A percentile compares a stretch with the other conserved stretches of the same genome.
Conservation (phyloP, 257 asterid species). For the Nicotiana otophora region DNA sequence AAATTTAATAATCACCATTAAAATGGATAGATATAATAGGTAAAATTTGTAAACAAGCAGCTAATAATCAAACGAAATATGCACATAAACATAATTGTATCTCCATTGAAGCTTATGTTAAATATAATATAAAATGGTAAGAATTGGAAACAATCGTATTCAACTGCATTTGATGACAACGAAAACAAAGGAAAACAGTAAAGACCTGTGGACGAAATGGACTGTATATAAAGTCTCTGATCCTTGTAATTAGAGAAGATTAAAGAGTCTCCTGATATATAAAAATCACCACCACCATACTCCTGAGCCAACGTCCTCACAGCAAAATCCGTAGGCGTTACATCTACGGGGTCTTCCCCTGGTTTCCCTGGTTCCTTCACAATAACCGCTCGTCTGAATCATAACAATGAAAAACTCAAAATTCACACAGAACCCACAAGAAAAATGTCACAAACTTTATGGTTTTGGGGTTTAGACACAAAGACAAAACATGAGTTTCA, state of each 20-base stretch:
- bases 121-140: neutral
- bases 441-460: neutral
- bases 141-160: neutral
- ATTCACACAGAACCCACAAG: neutral
- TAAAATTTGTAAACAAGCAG: neutral
- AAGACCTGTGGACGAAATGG: constrained; percentile 55
- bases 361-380: constrained; percentile 64
- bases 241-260: constrained; percentile 87
- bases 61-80: neutral
- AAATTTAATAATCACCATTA: neutral
- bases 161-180: neutral
- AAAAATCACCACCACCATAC: constrained; percentile 91
- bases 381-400: constrained; percentile 68
- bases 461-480: neutral
- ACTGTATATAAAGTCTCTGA: constrained; percentile 76
- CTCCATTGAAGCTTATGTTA: neutral
- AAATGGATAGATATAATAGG: neutral
- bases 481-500: neutral
- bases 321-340: constrained; percentile 71
- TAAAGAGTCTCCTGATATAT: constrained; percentile 50
- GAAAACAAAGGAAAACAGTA: neutral
- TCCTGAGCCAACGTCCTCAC: constrained; percentile 89
- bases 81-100: neutral
- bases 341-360: constrained; percentile 48
- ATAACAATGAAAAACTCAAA: constrained; percentile 10